These are phyloP conservation scores for Paramecium biaurelia DNA, from an alignment of 73 alveolate genomes.

Conservation along the genomic window DNA sequence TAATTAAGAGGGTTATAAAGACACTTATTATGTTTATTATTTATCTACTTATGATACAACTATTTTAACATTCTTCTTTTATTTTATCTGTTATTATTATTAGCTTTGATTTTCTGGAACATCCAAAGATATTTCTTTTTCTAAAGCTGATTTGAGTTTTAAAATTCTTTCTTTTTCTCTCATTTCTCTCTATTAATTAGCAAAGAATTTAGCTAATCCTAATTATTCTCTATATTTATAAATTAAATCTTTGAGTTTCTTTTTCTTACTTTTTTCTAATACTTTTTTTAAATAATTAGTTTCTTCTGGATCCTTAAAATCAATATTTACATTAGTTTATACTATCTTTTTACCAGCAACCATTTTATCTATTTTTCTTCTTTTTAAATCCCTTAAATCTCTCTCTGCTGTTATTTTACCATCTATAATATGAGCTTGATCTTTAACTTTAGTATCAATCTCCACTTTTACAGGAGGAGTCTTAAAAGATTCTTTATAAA, in stretches of 20 bases:
- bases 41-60: background rate
- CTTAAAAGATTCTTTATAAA: background rate
- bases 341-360: slow-evolving; percentile 51
- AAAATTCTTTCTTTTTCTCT: slow-evolving; percentile 29
- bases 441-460: slow-evolving; percentile 27
- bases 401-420: background rate
- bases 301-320: slow-evolving; percentile 49
- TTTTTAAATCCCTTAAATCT: background rate
- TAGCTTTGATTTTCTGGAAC: background rate
- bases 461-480: slow-evolving; percentile 2
- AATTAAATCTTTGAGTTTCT: slow-evolving; percentile 42
- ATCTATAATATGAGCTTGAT: slow-evolving; percentile 18
- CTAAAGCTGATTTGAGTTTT: slow-evolving; percentile 12
- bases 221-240: slow-evolving; percentile 16
- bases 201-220: slow-evolving; percentile 14
- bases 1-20: background rate
- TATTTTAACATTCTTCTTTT: background rate
- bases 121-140: background rate
- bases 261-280: slow-evolving; percentile 24
- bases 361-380: slow-evolving; percentile 50
- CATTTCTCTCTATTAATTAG: background rate
- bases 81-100: background rate
- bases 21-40: background rate
- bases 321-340: background rate
- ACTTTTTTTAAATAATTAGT: slow-evolving; percentile 42